Conservation (phyloP, 192 early-diverging fungal species). For the Gryganskiella cystojenkinii region DNA sequence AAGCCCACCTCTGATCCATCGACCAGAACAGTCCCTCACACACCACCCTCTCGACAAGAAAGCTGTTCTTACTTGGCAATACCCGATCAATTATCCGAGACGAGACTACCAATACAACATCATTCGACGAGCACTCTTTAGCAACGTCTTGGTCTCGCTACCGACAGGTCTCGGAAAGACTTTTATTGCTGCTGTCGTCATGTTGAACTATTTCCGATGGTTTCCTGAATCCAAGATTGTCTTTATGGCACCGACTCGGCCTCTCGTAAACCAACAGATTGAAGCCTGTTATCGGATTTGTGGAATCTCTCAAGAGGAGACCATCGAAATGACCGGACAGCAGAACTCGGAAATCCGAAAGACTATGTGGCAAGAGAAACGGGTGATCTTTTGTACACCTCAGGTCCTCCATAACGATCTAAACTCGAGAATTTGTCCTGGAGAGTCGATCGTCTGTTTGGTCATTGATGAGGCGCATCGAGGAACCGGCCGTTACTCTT, state of each 20-base stretch:
- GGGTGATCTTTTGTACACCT: conserved; percentile 90
- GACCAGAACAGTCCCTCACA: conserved; percentile 22
- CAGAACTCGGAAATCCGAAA: conserved; percentile 55
- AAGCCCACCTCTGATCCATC: conserved; percentile 10
- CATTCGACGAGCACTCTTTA: conserved; percentile 76
- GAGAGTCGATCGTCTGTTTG: conserved; percentile 70
- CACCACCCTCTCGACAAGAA: conserved; percentile 63
- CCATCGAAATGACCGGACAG: conserved; percentile 76
- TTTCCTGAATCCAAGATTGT: conserved; percentile 87
- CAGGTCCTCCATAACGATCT: conserved; percentile 92
- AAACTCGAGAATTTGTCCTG: conserved; percentile 70
- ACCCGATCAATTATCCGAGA: conserved; percentile 74
- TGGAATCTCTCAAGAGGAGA: conserved; percentile 75
- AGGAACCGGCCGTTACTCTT: conserved; percentile 87
- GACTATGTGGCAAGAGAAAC: conserved; percentile 69
- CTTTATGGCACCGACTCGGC: conserved; percentile 94
- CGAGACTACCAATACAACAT: conserved; percentile 94
- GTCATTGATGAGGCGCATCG: conserved; percentile 95
- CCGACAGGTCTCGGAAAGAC: conserved; percentile 94
- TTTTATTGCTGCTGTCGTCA: conserved; percentile 94
- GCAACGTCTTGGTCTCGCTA: conserved; percentile 89
- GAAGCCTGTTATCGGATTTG: conserved; percentile 85
- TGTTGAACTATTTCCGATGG: conserved; percentile 93
- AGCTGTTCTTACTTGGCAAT: conserved; percentile 74
- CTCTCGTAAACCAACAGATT: conserved; percentile 93